Percentiles rank a stretch among this genome's conserved stretches.
These are phyloP conservation scores for Candida glucosophila DNA, from an alignment of 1,139 yeast genomes.

Conservation along the genomic window DNA sequence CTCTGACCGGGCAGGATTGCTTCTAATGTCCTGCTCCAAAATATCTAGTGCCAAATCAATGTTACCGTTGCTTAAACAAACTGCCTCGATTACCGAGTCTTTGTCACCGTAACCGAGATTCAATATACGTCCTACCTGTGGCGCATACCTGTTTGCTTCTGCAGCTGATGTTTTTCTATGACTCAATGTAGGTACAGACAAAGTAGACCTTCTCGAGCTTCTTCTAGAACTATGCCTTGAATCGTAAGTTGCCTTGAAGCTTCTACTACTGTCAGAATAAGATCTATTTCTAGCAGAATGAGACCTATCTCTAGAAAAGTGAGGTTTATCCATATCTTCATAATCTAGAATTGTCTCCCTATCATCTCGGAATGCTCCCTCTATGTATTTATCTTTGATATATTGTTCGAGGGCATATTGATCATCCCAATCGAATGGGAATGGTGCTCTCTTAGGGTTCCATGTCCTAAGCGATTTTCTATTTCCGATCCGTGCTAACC, in stretches of 20 bases:
- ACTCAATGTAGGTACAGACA: constrained; percentile 23
- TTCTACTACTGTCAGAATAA: constrained; percentile 10
- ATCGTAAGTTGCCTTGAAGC: constrained; percentile 6
- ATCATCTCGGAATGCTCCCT: constrained; percentile 37
- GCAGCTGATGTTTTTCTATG: constrained; percentile 36
- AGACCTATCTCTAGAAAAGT: too few species aligned
- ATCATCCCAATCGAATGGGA: constrained; percentile 61
- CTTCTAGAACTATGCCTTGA: constrained; percentile 18
- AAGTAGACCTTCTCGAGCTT: constrained; percentile 4
- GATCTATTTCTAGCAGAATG: too few species aligned
- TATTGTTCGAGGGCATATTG: constrained; percentile 42
- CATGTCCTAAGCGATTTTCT: constrained; percentile 53
- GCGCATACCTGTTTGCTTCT: constrained; percentile 33
- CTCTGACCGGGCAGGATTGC: constrained; percentile 29
- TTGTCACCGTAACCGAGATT: constrained; percentile 40
- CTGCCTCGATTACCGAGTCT: constrained; percentile 43
- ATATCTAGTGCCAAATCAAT: constrained; percentile 41
- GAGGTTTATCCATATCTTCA: constrained; percentile 10
- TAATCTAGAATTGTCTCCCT: too few species aligned
- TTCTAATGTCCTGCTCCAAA: constrained; percentile 30
- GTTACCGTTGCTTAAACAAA: constrained; percentile 39
- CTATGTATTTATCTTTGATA: constrained; percentile 45
- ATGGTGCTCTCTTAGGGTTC: constrained; percentile 54
- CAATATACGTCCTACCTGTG: constrained; percentile 29
- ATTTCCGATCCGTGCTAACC: constrained; percentile 58